Base-by-base conservation (phyloP, 23 red algal genomes). In the Pyropia yezoensis region DNA sequence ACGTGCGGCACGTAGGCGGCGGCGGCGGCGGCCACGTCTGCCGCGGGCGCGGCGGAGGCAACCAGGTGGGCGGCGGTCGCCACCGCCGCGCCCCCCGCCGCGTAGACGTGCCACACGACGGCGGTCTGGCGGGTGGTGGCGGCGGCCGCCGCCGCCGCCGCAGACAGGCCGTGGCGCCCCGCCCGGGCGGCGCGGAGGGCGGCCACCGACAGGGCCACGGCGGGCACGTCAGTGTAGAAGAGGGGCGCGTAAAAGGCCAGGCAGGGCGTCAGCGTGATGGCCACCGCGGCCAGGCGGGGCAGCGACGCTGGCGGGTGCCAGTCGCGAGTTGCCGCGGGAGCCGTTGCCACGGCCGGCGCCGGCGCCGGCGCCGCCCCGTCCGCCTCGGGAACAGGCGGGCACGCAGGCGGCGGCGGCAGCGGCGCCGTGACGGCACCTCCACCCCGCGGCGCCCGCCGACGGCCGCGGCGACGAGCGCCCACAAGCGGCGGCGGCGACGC, bases 191-290 rank as follows among this genome's bases (percentile, higher is more conserved):
- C 27, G 32, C 50, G 66, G 29, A 52, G 65, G n/a, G 65, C 57
- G 8, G 76, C n/a, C 21, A 88, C 20, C 21, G 76, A 32, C 33
- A 59, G 59, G 49, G 69, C 51, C 7, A 66, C 53, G 11, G 61
- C 62, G 27, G 63, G 26, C 6, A 67, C 33, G 73, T 88, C 83
- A 15, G 85, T 90, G 67, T 90, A 90, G 57, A 67, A 90, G 17
- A 90, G 65, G 25, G 66, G 57, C 14, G 74, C 17, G 63, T 80
- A 90, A 29, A 90, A 90, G n/a, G 72, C 21, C 11, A 57, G 49
- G 1, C 79, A 66, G 17, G 85, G 85, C 30, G 72, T 54, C 18
- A 90, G 69, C 27, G 45, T 63, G 26, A 90, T 50, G 26, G 67
- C 32, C 18, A 79, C 29, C 28, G 83, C 50, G 18, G 58, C 39